Evolutionary conservation across 257 asterid genomes (phyloP), one percentile per base, ranked within the genome.

Genomic region (Ilex asprella): DNA sequence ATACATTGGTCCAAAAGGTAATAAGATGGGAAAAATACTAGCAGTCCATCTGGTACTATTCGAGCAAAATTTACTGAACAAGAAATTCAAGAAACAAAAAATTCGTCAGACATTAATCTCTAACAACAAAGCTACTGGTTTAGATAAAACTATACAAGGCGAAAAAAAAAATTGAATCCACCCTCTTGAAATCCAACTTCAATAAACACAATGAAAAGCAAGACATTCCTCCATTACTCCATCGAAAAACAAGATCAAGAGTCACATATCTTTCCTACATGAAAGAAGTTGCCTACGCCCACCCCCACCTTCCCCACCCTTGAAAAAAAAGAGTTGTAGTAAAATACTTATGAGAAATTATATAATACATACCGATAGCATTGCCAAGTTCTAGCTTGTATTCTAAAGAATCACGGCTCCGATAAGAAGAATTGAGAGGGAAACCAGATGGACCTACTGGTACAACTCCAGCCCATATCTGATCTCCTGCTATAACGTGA

Each of bases 1-100:
- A 89, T 76, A 72, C 97, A 85, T 77, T 79, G 95, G 39, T 92
- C 99, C 85, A 92, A 65, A 65, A 89, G 76, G 83, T 83, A 89
- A 81, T 89, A 92, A 62, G 99, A 92, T 31, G 99, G 96, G 55
- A 92, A 92, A 72, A 92, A 92, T 58, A 92, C 94, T 59, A 92
- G 96, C 72, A 92, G 82, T 50, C 99, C 99, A 85, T 92, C 95
- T 30, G 99, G 99, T 58, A 92, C 99, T 65, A 87, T 90, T 75
- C 99, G 84, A 60, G 97, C 91, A 62, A 92, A 92, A 84, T 92
- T 92, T 74, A 89, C 99, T 92, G 88, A 59, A 65, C 52, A 56
- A 58, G 67, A 79, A 70, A 60, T 60, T 61, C 60, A 35, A 35
- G 5, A 53, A 53, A 53, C 57, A 53, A 8, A 53, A 15, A 49